A percentile compares a stretch with the other conserved stretches of the same genome.
phyloP scores from a whole-genome alignment of 495 filamentous ascomycete genomes.

The Cercophora scortea region DNA sequence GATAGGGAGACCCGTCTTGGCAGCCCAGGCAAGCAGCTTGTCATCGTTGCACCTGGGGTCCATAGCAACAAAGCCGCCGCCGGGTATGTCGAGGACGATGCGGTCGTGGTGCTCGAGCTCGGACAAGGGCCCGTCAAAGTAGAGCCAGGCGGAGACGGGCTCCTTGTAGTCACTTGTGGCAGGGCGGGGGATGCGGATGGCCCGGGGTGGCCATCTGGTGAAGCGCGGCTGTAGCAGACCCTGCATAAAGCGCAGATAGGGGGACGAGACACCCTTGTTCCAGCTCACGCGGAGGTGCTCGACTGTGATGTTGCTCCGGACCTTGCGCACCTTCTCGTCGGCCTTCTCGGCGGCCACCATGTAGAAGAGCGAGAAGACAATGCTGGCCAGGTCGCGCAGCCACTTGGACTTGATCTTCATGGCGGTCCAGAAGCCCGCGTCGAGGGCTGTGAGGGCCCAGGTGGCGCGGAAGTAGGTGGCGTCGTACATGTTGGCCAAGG shows the following conservation, averaged over 20 bases:
- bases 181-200: constrained; percentile 77
- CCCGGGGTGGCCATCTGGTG: constrained; percentile 69
- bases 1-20: constrained; percentile 72
- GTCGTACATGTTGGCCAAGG: constrained; percentile 88
- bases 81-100: constrained; percentile 85
- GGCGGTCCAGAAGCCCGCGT: constrained; percentile 97
- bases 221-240: constrained; percentile 67
- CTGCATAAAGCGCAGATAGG: constrained; percentile 66
- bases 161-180: constrained; percentile 69
- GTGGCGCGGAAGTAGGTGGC: constrained; percentile 95
- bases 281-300: constrained; percentile 90
- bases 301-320: constrained; percentile 75
- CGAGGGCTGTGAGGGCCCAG: constrained; percentile 90
- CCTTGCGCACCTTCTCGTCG: constrained; percentile 93
- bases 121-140: constrained; percentile 81
- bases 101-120: constrained; percentile 68
- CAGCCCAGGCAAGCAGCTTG: constrained; percentile 84
- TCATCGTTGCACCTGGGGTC: constrained; percentile 84
- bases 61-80: constrained; percentile 96
- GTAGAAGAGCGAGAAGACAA: constrained; percentile 83
- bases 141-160: constrained; percentile 81
- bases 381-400: constrained; percentile 70
- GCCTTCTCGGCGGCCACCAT: constrained; percentile 87
- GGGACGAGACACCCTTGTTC: constrained; percentile 78
- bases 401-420: constrained; percentile 83